phyloP scores from a whole-genome alignment of 2,329 filamentous ascomycete genomes.

The Trichoderma lentiforme region DNA sequence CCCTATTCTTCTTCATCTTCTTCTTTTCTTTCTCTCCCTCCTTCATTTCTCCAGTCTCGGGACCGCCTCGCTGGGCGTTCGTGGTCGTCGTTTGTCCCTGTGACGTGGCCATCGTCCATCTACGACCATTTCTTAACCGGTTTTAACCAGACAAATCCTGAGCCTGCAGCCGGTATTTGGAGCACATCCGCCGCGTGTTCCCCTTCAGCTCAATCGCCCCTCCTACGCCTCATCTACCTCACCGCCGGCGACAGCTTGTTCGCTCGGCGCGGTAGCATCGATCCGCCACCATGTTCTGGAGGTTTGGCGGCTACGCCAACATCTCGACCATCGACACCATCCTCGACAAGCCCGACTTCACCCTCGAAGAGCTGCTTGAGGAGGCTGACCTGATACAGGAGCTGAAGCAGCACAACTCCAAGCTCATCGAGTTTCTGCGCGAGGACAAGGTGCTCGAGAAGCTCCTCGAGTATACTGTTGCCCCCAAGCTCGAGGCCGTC shows the following conservation, averaged over 20 bases:
- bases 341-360: constrained; percentile 94
- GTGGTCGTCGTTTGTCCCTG: background rate
- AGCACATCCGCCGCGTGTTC: background rate
- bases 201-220: background rate
- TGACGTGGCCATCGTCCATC: constrained; percentile 4
- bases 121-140: background rate
- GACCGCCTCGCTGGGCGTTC: background rate
- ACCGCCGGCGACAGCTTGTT: constrained; percentile 30
- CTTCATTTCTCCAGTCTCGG: background rate
- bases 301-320: constrained; percentile 98
- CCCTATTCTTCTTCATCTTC: background rate
- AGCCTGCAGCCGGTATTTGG: background rate
- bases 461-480: constrained; percentile 87
- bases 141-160: background rate
- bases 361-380: constrained; percentile 91
- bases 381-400: constrained; percentile 96
- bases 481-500: constrained; percentile 63
- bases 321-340: constrained; percentile 95
- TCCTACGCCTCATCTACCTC: constrained; percentile 22
- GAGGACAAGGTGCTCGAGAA: constrained; percentile 80
- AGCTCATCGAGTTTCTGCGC: constrained; percentile 92
- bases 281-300: constrained; percentile 89
- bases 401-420: constrained; percentile 96
- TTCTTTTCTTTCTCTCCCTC: background rate
- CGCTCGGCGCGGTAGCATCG: constrained; percentile 34